phyloP scores from a whole-genome alignment of 2,329 filamentous ascomycete genomes.

The Penicillium fuscoglaucum region DNA sequence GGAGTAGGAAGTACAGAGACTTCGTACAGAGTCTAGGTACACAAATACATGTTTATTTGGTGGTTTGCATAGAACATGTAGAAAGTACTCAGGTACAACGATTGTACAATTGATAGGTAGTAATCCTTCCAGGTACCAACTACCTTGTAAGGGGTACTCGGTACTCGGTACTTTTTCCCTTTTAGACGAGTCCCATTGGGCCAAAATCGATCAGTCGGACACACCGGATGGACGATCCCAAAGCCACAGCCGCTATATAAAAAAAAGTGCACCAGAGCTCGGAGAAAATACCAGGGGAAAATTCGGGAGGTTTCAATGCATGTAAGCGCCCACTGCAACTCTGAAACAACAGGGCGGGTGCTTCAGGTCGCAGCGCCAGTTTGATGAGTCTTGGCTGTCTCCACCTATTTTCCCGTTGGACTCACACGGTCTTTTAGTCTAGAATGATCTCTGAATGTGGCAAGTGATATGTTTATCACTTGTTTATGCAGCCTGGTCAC shows the following conservation, averaged over 20 bases:
- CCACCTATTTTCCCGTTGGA: slow-evolving; percentile 15
- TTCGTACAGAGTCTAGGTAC: neutral
- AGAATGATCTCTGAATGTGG: slow-evolving; percentile 10
- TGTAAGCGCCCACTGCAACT: slow-evolving; percentile 34
- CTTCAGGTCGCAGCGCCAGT: slow-evolving; percentile 40
- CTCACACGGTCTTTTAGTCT: slow-evolving; percentile 5
- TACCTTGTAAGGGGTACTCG: neutral
- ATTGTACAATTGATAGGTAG: neutral
- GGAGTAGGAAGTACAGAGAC: neutral
- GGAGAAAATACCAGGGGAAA: slow-evolving; percentile 20
- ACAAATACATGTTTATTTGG: neutral
- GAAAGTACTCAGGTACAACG: neutral
- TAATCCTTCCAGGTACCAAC: neutral
- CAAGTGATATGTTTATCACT: slow-evolving; percentile 18
- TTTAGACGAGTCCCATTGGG: slow-evolving; percentile 17
- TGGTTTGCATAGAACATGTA: neutral
- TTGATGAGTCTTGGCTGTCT: slow-evolving; percentile 31
- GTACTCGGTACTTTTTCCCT: neutral
- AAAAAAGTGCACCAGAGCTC: slow-evolving; percentile 11
- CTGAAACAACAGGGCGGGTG: slow-evolving; percentile 39
- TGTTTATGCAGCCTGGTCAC: slow-evolving; percentile 21
- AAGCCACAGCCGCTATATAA: slow-evolving; percentile 20
- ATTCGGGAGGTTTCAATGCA: slow-evolving; percentile 21
- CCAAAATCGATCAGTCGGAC: neutral
- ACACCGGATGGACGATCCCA: slow-evolving; percentile 6